phyloP scores from a whole-genome alignment of 495 filamentous ascomycete genomes.

The Daldinia decipiens region DNA sequence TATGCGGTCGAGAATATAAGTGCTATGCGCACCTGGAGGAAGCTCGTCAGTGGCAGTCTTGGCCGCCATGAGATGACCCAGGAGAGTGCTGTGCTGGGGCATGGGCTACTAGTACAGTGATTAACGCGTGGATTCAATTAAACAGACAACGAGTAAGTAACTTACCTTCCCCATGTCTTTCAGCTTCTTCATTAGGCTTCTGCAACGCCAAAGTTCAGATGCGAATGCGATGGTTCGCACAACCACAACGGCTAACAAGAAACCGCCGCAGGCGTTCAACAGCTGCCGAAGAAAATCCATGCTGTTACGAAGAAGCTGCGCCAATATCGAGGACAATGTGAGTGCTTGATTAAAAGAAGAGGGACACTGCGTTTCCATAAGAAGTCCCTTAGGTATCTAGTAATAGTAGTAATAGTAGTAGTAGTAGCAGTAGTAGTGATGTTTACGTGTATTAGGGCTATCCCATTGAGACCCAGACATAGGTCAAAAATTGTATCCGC shows the following conservation, averaged over 20 bases:
- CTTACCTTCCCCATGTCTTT: conserved; percentile 42
- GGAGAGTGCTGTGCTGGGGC: conserved; percentile 39
- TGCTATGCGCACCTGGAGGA: conserved; percentile 36
- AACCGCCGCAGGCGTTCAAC: conserved; percentile 33
- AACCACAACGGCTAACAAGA: conserved; percentile 21
- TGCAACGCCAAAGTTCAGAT: conserved; percentile 31
- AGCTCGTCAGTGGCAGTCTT: conserved; percentile 44
- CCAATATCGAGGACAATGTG: background rate
- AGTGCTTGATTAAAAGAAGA: background rate
- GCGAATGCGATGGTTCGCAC: conserved; percentile 31
- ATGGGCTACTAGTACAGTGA: conserved; percentile 33
- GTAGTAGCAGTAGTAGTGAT: no score
- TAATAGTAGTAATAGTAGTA: no score
- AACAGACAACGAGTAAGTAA: background rate
- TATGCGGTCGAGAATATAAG: conserved; percentile 36
- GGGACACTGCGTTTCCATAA: background rate
- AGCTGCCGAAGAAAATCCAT: conserved; percentile 25
- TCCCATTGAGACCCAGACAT: no score
- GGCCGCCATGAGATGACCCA: conserved; percentile 45
- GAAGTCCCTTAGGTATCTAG: background rate
- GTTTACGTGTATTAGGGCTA: no score
- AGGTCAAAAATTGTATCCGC: no score
- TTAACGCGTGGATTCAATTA: background rate
- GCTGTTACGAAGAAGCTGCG: background rate
- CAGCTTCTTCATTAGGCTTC: conserved; percentile 34